Base-by-base conservation (phyloP, 139 green algal genomes). In the Ettlia oleoabundans region DNA sequence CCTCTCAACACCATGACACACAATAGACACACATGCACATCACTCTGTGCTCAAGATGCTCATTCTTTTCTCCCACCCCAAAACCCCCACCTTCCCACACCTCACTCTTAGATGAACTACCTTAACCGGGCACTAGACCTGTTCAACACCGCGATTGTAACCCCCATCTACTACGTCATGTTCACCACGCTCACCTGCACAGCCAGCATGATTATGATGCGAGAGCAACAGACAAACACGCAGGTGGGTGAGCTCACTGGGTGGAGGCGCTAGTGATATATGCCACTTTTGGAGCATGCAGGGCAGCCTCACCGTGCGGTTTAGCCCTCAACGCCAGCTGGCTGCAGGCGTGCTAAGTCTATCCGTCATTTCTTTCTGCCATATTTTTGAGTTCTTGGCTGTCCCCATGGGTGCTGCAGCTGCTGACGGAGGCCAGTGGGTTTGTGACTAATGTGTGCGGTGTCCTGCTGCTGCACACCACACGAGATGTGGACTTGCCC, bases 151-250 rank as follows among this genome's bases (percentile, higher is more conserved):
- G 96, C 96, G 6, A 94, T 99, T 32, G 96, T 99, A 9, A 95
- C 89, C 22, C 96, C 96, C 51, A 95, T 99, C 33, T 99, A 99
- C 86, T 99, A 99, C 85, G 96, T 99, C 61, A 97, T 98, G 92
- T 99, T 99, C 88, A 99, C 96, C 19, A 88, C 89, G 38, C 82
- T 95, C 55, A 99, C 97, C 69, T 96, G 99, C 70, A 58, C 90
- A 28, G 94, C 94, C 3, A 92, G 82, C n/a, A 75, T 85, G 26
- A 93, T 97, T 35, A 91, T 97, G 80, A 95, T 95, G 78, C 62
- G 90, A 88, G 90, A 97, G 72, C 61, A 87, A 6, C 94, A 98
- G 69, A 93, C 38, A 58, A 58, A 10, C 47, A 58, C 13, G 47
- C 47, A 58, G 47, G 47, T 58, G 47, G 10, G 47, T 58, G 47